Conservation (phyloP, 2,329 filamentous ascomycete genomes). For the Aspergillus ibericus region DNA sequence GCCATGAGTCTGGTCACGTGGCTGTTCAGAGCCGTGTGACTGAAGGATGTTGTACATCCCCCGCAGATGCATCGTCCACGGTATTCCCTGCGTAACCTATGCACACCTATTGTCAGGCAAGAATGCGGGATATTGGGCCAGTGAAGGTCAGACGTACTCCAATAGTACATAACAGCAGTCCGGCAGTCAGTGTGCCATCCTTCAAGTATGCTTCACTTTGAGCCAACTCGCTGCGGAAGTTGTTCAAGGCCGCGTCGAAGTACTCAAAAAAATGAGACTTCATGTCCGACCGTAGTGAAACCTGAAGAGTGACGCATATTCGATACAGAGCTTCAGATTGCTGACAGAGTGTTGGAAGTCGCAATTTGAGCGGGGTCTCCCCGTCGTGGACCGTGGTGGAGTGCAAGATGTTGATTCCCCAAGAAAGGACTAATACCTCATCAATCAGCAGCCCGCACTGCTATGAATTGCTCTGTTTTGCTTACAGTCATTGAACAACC, state of each 20-base stretch:
- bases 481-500: slow-evolving; percentile 28
- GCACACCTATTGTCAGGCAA: neutral
- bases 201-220: slow-evolving; percentile 20
- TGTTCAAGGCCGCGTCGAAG: slow-evolving; percentile 26
- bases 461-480: neutral
- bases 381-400: slow-evolving; percentile 24
- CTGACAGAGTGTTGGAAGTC: slow-evolving; percentile 23
- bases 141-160: slow-evolving; percentile 22
- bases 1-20: neutral
- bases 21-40: slow-evolving; percentile 13
- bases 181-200: slow-evolving; percentile 32
- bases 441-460: neutral
- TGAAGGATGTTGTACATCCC: slow-evolving; percentile 34
- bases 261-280: slow-evolving; percentile 28
- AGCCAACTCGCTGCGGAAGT: slow-evolving; percentile 30
- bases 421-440: slow-evolving; percentile 21
- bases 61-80: slow-evolving; percentile 34
- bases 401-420: slow-evolving; percentile 30
- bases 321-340: slow-evolving; percentile 29
- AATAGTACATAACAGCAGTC: slow-evolving; percentile 33
- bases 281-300: slow-evolving; percentile 18
- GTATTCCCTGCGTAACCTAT: slow-evolving; percentile 30
- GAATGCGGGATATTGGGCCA: neutral
- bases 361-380: slow-evolving; percentile 17
- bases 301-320: slow-evolving; percentile 32